Percentiles rank a stretch among this genome's conserved stretches.
Conservation (phyloP, 2,329 filamentous ascomycete species). For the Stromatinia cepivora region DNA sequence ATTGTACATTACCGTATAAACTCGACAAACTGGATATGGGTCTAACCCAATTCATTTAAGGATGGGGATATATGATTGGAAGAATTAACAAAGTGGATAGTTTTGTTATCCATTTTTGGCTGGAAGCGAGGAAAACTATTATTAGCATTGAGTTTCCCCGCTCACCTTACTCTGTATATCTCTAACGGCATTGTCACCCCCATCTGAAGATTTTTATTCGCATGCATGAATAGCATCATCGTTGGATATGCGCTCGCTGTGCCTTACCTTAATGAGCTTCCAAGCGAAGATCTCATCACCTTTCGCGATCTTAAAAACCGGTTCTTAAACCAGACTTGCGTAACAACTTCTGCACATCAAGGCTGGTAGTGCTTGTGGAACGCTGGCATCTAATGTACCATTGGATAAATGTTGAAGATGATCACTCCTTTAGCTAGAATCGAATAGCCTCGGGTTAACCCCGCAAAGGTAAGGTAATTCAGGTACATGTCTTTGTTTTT, state of each 20-base stretch:
- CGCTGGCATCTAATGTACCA: not conserved
- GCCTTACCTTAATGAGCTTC: not conserved
- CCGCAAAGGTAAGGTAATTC: not conserved
- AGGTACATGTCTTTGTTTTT: not conserved
- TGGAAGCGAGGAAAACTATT: no score
- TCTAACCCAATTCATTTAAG: no score
- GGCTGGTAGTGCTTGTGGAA: not conserved
- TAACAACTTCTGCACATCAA: slow-evolving; percentile 3
- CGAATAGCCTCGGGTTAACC: no score
- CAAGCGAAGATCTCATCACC: not conserved
- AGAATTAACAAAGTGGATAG: no score
- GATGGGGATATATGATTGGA: no score
- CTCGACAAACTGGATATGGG: no score
- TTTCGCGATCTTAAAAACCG: not conserved
- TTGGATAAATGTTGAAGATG: not conserved
- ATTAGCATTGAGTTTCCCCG: no score
- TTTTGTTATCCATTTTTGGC: no score
- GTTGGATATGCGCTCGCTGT: not conserved
- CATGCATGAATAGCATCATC: not conserved
- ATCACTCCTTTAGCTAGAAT: not conserved
- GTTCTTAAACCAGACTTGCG: slow-evolving; percentile 11
- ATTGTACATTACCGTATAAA: no score
- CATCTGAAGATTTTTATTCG: not conserved
- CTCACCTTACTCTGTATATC: not conserved
- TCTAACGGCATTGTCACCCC: not conserved